Percentiles rank a stretch among this genome's conserved stretches.
phyloP scores from a whole-genome alignment of 768 basidiomycete species.

The Pulveroboletus sp. region DNA sequence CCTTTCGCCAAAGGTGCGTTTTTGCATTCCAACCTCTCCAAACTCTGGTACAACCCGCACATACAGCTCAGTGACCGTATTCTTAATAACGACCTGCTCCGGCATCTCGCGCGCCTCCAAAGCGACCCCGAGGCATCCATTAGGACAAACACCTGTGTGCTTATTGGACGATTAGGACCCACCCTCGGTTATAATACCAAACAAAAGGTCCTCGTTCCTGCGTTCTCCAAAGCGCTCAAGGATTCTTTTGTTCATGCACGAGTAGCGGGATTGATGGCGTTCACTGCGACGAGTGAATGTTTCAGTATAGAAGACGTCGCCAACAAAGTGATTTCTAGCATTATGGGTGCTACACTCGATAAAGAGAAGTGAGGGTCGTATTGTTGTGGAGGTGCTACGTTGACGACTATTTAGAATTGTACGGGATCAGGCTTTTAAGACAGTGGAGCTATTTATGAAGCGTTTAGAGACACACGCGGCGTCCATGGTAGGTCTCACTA shows the following conservation, averaged over 20 bases:
- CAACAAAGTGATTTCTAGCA: constrained; percentile 82
- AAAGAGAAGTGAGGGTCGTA: constrained; percentile 76
- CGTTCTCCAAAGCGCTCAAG: constrained; percentile 85
- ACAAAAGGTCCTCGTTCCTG: constrained; percentile 94
- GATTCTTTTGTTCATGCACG: constrained; percentile 91
- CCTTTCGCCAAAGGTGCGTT: constrained; percentile 75
- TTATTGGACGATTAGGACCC: constrained; percentile 88
- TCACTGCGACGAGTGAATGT: constrained; percentile 91
- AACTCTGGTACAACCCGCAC: constrained; percentile 1
- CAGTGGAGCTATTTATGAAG: constrained; percentile 84
- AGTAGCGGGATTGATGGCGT: constrained; percentile 91
- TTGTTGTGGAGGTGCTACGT: background rate
- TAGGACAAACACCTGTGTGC: constrained; percentile 95
- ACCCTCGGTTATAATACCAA: constrained; percentile 85
- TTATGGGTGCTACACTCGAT: constrained; percentile 79
- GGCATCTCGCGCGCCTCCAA: constrained; percentile 90
- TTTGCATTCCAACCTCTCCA: background rate
- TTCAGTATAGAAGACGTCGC: constrained; percentile 89
- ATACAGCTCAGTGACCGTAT: constrained; percentile 82
- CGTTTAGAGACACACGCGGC: constrained; percentile 75
- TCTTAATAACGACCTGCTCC: constrained; percentile 93
- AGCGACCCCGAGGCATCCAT: constrained; percentile 92
- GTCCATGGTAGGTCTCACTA: constrained; percentile 62
- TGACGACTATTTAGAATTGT: constrained; percentile 58
- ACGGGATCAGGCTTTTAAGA: constrained; percentile 94